Evolutionary conservation across 2,329 filamentous ascomycete species (phyloP).

Genomic region (Didymella exigua): DNA sequence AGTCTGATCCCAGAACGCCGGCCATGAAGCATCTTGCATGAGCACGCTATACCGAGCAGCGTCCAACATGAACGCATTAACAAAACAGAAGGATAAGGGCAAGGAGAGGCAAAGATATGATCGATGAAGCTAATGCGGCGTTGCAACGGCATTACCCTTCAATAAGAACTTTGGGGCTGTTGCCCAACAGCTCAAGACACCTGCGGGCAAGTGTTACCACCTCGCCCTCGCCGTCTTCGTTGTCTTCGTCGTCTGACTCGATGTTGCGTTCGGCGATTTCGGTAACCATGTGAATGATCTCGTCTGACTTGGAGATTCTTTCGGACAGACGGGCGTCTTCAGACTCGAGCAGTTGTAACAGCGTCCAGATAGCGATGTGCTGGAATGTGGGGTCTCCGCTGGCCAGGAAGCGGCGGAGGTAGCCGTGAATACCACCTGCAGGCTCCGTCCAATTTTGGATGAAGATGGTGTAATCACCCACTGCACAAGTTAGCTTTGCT

Average conservation of each 20-base stretch:
- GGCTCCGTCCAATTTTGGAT: slow-evolving; percentile 92
- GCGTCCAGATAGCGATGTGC: slow-evolving; percentile 98
- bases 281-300: slow-evolving; percentile 90
- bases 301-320: slow-evolving; percentile 85
- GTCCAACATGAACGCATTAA: slow-evolving; percentile 33
- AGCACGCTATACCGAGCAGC: slow-evolving; percentile 27
- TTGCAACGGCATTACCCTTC: slow-evolving; percentile 64
- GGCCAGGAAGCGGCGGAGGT: slow-evolving; percentile 87
- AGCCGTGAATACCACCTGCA: slow-evolving; percentile 92
- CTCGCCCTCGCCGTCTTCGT: slow-evolving; percentile 90
- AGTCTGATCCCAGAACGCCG: slow-evolving; percentile 40
- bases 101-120: slow-evolving; percentile 27
- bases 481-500: slow-evolving; percentile 56
- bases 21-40: slow-evolving; percentile 26
- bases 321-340: slow-evolving; percentile 89
- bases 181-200: slow-evolving; percentile 84
- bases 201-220: slow-evolving; percentile 89
- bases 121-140: slow-evolving; percentile 31
- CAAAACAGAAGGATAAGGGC: slow-evolving; percentile 33
- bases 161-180: slow-evolving; percentile 78
- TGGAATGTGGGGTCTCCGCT: slow-evolving; percentile 98
- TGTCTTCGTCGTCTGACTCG: slow-evolving; percentile 83
- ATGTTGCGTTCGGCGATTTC: slow-evolving; percentile 87
- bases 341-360: slow-evolving; percentile 93
- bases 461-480: slow-evolving; percentile 96